These are phyloP conservation scores for Lepidium didymum DNA, from an alignment of 345 rosid genomes.

Conservation along the genomic window DNA sequence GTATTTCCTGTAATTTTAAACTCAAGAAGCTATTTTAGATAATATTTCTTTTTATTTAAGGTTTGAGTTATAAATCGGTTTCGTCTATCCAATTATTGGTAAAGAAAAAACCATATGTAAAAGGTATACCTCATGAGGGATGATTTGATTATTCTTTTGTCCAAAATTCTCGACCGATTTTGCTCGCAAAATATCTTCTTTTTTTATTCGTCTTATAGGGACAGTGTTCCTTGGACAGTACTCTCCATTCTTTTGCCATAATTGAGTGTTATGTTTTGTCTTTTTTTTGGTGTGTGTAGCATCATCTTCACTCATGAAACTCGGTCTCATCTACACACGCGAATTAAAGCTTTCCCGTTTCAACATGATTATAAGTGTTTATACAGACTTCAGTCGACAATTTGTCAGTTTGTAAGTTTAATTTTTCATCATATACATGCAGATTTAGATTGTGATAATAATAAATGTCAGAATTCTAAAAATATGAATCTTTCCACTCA, in stretches of 20 bases:
- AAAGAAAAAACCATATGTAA: too few relatives aligned
- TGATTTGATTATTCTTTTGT: conserved; percentile 39
- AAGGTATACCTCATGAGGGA: too few relatives aligned
- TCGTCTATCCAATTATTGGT: too few relatives aligned
- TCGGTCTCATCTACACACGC: conserved; percentile 43
- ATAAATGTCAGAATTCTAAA: too few relatives aligned
- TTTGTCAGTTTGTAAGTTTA: too few relatives aligned
- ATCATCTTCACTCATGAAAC: conserved; percentile 40
- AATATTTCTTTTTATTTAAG: too few relatives aligned
- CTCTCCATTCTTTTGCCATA: conserved; percentile 51
- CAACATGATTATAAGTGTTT: not conserved
- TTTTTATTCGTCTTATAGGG: conserved; percentile 51
- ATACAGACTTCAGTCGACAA: too few relatives aligned
- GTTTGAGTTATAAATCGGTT: too few relatives aligned
- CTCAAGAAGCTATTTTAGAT: too few relatives aligned
- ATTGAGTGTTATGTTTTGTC: conserved; percentile 30
- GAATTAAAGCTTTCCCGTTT: not conserved
- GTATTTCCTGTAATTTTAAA: too few relatives aligned
- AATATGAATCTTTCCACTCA: too few relatives aligned
- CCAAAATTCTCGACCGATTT: conserved; percentile 47
- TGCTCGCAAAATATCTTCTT: conserved; percentile 45
- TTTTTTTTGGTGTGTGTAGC: conserved; percentile 23
- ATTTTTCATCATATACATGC: not conserved
- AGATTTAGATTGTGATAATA: too few relatives aligned
- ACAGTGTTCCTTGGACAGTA: conserved; percentile 48